Evolutionary conservation across 176 grass and related monocot genomes (phyloP).

Genomic region (Thalia dealbata): DNA sequence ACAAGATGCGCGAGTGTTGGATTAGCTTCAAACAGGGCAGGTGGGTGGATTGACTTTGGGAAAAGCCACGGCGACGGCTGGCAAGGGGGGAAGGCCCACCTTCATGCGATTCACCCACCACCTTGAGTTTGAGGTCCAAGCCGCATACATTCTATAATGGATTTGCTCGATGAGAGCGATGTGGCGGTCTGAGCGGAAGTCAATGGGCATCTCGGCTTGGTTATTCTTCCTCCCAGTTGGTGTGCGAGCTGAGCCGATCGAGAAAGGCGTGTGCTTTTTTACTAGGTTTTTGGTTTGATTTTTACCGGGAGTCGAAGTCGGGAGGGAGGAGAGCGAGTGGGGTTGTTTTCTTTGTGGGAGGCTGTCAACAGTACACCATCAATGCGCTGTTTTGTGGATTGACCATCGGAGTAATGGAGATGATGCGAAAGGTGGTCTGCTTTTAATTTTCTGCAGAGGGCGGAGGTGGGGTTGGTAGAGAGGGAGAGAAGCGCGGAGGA

Average conservation of each 20-base stretch:
- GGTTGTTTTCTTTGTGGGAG: neutral
- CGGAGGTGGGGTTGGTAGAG: slow-evolving; percentile 18
- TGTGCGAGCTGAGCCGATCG: neutral
- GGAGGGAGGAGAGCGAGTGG: too few species aligned
- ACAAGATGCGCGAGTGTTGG: neutral
- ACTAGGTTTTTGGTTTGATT: neutral
- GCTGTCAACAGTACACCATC: neutral
- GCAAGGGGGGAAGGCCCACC: neutral
- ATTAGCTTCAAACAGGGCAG: neutral
- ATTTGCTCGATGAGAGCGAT: neutral
- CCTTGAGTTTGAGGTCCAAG: neutral
- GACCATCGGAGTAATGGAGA: slow-evolving; percentile 8
- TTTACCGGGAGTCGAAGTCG: neutral
- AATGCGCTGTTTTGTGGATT: slow-evolving; percentile 8
- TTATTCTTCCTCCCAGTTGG: too few species aligned
- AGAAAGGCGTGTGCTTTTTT: neutral
- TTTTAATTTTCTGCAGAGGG: slow-evolving; percentile 34
- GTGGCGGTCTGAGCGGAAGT: neutral
- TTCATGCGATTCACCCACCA: neutral
- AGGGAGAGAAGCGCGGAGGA: slow-evolving; percentile 5
- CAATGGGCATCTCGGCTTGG: neutral
- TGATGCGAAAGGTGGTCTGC: slow-evolving; percentile 3
- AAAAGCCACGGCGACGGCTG: neutral
- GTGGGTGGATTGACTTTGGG: neutral
- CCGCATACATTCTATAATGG: neutral